These are phyloP conservation scores for Trichosporon asahii DNA, from an alignment of 1,284 basidiomycete genomes.

Conservation along the genomic window DNA sequence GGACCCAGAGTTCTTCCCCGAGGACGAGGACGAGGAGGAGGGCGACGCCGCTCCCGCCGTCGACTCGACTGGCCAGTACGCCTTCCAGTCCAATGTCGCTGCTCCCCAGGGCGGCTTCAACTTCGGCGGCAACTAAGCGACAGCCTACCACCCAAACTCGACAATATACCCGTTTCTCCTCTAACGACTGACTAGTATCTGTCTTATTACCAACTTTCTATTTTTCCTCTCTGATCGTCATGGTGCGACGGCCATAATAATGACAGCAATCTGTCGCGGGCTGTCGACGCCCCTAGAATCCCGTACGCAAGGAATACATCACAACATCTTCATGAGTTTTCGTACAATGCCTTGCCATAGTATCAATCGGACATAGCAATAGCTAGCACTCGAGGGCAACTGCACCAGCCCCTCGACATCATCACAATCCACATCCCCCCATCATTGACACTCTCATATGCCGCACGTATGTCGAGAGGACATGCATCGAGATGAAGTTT, in stretches of 20 bases:
- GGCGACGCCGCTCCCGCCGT: slow-evolving; percentile 75
- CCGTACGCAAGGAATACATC: slow-evolving; percentile 4
- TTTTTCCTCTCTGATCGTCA: slow-evolving; percentile 5
- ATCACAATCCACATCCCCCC: slow-evolving; percentile 4
- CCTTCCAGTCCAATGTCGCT: slow-evolving; percentile 63
- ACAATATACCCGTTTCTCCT: slow-evolving; percentile 3
- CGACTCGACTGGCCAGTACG: slow-evolving; percentile 83
- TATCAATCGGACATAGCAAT: slow-evolving; percentile 9
- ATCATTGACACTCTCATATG: slow-evolving; percentile 1
- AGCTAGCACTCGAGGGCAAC: slow-evolving; percentile 10
- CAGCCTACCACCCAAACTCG: neutral
- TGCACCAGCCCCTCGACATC: slow-evolving; percentile 9
- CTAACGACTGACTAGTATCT: slow-evolving; percentile 2
- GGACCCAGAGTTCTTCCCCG: slow-evolving; percentile 46
- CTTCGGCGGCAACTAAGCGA: slow-evolving; percentile 58
- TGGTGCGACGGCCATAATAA: slow-evolving; percentile 4
- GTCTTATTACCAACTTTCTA: neutral
- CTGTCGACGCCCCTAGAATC: slow-evolving; percentile 9
- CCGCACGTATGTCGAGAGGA: slow-evolving; percentile 7
- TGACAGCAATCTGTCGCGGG: neutral
- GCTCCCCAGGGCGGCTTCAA: slow-evolving; percentile 93
- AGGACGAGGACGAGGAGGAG: slow-evolving; percentile 56
- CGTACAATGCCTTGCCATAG: slow-evolving; percentile 6
- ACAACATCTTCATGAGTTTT: neutral
- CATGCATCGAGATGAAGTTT: slow-evolving; percentile 9